phyloP scores from a whole-genome alignment of 2,329 filamentous ascomycete genomes.

The Raffaelea deltoideospora region DNA sequence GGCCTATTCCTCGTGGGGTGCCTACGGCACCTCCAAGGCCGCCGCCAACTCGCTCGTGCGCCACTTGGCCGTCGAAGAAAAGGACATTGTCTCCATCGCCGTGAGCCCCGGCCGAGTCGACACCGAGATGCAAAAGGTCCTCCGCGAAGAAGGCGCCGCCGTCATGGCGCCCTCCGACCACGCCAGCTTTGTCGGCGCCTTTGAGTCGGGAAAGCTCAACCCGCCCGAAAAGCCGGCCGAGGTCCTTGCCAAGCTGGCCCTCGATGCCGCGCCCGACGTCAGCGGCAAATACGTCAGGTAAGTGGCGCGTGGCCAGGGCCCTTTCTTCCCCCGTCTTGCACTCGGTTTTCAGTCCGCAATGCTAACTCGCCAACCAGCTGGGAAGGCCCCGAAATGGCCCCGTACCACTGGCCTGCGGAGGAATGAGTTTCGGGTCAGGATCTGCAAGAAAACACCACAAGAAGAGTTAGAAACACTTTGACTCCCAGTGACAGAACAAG shows the following conservation, averaged over 20 bases:
- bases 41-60: slow-evolving; percentile 65
- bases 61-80: slow-evolving; percentile 64
- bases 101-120: slow-evolving; percentile 71
- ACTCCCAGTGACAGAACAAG: slow-evolving; percentile 13
- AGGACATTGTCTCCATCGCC: slow-evolving; percentile 55
- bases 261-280: slow-evolving; percentile 48
- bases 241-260: slow-evolving; percentile 68
- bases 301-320: too few relatives aligned
- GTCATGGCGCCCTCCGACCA: slow-evolving; percentile 43
- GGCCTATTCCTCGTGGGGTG: slow-evolving; percentile 58
- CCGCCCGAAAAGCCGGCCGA: slow-evolving; percentile 71
- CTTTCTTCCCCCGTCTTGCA: neutral
- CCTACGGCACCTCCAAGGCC: slow-evolving; percentile 73
- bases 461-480: slow-evolving; percentile 1
- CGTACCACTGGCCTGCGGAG: slow-evolving; percentile 21
- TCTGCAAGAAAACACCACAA: neutral
- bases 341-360: neutral
- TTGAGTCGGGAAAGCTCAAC: slow-evolving; percentile 57
- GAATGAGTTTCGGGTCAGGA: too few relatives aligned
- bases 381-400: slow-evolving; percentile 35
- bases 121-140: slow-evolving; percentile 77
- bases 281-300: slow-evolving; percentile 65
- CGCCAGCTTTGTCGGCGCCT: slow-evolving; percentile 51
- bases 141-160: slow-evolving; percentile 45
- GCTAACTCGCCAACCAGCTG: slow-evolving; percentile 22